Percentiles rank a stretch among this genome's conserved stretches.
phyloP scores from a whole-genome alignment of 345 rosid genomes.

The Noccaea caerulescens region DNA sequence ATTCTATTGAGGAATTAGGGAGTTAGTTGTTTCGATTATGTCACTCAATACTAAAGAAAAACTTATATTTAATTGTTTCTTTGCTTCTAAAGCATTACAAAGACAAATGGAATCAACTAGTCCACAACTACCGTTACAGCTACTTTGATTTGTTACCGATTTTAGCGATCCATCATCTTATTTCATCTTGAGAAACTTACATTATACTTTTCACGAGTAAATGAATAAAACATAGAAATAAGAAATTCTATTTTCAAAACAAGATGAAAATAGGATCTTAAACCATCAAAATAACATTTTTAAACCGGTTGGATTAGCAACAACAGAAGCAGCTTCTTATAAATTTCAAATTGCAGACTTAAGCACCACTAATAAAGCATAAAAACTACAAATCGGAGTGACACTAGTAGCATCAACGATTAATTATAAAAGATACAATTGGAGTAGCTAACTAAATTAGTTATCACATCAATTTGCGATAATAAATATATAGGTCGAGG shows the following conservation, averaged over 20 bases:
- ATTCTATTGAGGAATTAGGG: too few relatives aligned
- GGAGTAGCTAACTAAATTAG: neutral
- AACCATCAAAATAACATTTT: neutral
- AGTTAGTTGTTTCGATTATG: constrained; percentile 18
- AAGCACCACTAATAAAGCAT: neutral
- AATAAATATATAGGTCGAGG: neutral
- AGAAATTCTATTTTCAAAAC: neutral
- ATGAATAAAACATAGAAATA: neutral
- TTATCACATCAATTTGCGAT: neutral
- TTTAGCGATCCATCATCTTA: constrained; percentile 24
- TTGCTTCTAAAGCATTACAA: constrained; percentile 46
- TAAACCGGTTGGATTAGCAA: neutral
- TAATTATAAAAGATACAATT: neutral
- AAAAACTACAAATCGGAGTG: neutral
- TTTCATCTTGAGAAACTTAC: neutral
- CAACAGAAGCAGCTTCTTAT: neutral
- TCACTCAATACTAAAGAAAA: constrained; percentile 26
- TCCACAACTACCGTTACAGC: constrained; percentile 24
- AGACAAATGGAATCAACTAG: constrained; percentile 42
- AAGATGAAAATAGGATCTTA: too few relatives aligned
- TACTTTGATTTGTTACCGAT: constrained; percentile 24
- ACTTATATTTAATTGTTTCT: constrained; percentile 15
- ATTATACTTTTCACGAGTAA: neutral
- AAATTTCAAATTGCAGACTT: neutral
- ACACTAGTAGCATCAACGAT: neutral